Evolutionary conservation across 306 rosid genomes (phyloP).

Genomic region (Luffa acutangula): DNA sequence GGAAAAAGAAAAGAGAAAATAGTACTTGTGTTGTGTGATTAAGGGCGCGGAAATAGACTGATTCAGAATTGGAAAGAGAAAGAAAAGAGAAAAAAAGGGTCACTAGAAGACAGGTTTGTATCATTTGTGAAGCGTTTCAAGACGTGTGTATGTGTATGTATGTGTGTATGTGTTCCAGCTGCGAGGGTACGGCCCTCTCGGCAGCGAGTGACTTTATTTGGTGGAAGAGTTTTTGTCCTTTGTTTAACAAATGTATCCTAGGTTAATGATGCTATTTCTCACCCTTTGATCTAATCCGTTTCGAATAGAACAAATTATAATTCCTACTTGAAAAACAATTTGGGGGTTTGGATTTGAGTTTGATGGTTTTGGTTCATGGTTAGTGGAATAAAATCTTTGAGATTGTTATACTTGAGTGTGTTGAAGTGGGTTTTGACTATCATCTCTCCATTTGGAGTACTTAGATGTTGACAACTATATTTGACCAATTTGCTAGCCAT

Average conservation of each 20-base stretch:
- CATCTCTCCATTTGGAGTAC: not conserved
- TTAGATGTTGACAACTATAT: not conserved
- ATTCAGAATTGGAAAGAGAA: not conserved
- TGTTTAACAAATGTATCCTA: constrained; percentile 15
- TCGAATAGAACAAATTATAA: not conserved
- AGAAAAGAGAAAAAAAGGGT: not conserved
- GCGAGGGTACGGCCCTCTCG: constrained; percentile 28
- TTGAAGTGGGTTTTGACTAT: constrained; percentile 1
- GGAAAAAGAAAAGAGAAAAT: not conserved
- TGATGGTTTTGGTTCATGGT: not conserved
- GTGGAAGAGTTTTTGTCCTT: constrained; percentile 37
- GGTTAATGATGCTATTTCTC: constrained; percentile 39
- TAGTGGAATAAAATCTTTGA: not conserved
- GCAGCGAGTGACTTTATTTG: constrained; percentile 46
- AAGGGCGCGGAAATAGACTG: constrained; percentile 2
- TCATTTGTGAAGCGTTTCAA: not conserved
- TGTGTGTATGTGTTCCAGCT: constrained; percentile 27
- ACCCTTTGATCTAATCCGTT: not conserved
- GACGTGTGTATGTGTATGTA: not conserved
- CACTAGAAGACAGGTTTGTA: not conserved
- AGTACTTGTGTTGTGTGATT: constrained; percentile 4
- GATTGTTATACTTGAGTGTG: not conserved
- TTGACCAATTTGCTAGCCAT: not conserved
- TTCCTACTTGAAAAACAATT: not conserved
- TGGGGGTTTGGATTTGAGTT: not conserved